Percentiles rank a stretch among this genome's conserved stretches.
Evolutionary conservation across 768 basidiomycete genomes (phyloP).

Genomic region (Xerocomellus dryophilus): DNA sequence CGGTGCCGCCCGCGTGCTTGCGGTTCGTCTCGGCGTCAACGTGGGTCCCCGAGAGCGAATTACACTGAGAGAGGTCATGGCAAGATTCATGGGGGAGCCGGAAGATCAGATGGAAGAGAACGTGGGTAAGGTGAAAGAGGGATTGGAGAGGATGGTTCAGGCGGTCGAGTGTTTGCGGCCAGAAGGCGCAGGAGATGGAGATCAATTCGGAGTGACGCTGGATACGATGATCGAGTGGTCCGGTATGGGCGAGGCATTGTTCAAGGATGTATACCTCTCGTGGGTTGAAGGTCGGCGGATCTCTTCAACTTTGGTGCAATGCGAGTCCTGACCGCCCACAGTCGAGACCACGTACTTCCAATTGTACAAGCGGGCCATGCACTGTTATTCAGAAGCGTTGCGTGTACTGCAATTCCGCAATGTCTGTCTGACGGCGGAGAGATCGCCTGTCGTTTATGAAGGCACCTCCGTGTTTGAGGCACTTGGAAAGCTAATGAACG

Average conservation of each 20-base stretch:
- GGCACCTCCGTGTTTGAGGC: constrained; percentile 36
- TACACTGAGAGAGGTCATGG: constrained; percentile 66
- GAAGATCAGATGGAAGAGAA: constrained; percentile 37
- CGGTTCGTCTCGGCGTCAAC: constrained; percentile 50
- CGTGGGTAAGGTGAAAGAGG: constrained; percentile 45
- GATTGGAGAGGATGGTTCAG: constrained; percentile 44
- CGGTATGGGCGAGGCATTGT: constrained; percentile 51
- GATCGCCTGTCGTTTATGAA: constrained; percentile 13
- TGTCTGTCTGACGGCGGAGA: constrained; percentile 50
- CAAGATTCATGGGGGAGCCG: constrained; percentile 48
- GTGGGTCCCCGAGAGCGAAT: constrained; percentile 44
- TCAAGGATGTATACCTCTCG: constrained; percentile 67
- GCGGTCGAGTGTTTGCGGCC: constrained; percentile 56
- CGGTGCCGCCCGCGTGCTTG: constrained; percentile 72
- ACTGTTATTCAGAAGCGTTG: constrained; percentile 77
- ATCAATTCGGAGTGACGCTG: constrained; percentile 62
- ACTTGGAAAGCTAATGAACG: constrained; percentile 75
- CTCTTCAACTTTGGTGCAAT: neutral
- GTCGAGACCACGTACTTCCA: constrained; percentile 82
- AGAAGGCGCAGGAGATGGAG: constrained; percentile 31
- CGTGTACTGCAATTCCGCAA: constrained; percentile 78
- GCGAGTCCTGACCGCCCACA: neutral
- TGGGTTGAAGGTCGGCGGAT: constrained; percentile 69
- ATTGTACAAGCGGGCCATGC: constrained; percentile 76
- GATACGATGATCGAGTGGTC: constrained; percentile 70